A percentile compares a stretch with the other conserved stretches of the same genome.
These are phyloP conservation scores for Populus pruinosa DNA, from an alignment of 345 rosid genomes.

Conservation along the genomic window DNA sequence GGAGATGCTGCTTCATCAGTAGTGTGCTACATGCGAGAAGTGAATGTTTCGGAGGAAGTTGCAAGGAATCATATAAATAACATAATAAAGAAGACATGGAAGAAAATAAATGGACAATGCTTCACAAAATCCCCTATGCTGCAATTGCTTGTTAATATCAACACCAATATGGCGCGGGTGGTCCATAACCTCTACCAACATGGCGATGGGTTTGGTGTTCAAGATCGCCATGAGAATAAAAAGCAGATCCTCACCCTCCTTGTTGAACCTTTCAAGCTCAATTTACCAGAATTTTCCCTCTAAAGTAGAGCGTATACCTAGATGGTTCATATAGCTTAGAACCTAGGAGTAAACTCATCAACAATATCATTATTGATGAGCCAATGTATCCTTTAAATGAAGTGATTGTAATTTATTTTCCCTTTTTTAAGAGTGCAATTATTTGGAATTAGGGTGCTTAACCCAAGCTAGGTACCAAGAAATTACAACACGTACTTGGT, in stretches of 20 bases:
- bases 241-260: constrained; percentile 32
- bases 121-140: constrained; percentile 8
- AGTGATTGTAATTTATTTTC: too few species aligned
- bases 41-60: constrained; percentile 33
- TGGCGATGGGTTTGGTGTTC: constrained; percentile 49
- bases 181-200: constrained; percentile 40
- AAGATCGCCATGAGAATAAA: constrained; percentile 26
- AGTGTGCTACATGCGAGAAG: constrained; percentile 37
- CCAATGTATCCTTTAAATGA: too few species aligned
- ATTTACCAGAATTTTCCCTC: neutral
- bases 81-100: constrained; percentile 37
- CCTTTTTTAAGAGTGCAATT: too few species aligned
- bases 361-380: too few species aligned
- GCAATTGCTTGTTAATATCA: constrained; percentile 20
- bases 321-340: too few species aligned
- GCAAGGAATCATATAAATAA: constrained; percentile 31
- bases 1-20: constrained; percentile 53
- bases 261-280: constrained; percentile 26
- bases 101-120: constrained; percentile 33
- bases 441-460: too few species aligned
- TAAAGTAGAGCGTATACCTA: too few species aligned
- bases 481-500: too few species aligned
- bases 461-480: too few species aligned
- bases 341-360: too few species aligned
- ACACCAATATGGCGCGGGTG: constrained; percentile 36